phyloP scores from a whole-genome alignment of 768 basidiomycete genomes.

The Ramaria rubella region DNA sequence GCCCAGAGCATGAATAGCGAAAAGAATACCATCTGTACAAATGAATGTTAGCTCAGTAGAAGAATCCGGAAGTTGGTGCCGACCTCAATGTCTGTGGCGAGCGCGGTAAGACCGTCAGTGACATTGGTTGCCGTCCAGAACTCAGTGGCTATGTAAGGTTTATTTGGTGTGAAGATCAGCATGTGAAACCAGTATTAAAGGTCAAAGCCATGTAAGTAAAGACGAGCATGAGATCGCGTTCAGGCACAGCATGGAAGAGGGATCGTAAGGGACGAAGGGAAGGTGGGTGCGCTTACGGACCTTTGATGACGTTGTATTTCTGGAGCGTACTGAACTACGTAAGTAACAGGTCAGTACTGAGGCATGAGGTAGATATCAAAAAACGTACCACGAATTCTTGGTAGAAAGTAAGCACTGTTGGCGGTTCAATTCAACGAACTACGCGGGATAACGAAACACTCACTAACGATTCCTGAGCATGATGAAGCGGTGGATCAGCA shows the following conservation, averaged over 20 bases:
- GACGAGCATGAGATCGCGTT: no score
- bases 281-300: conserved; percentile 27
- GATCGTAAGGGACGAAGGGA: no score
- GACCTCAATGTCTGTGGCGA: conserved; percentile 81
- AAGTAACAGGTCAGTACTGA: not conserved
- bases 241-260: no score
- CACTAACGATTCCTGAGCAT: conserved; percentile 8
- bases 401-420: conserved; percentile 85
- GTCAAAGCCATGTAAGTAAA: not conserved
- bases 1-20: conserved; percentile 77
- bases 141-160: conserved; percentile 39
- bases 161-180: not conserved
- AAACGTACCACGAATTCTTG: conserved; percentile 64
- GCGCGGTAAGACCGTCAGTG: conserved; percentile 74
- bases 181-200: not conserved
- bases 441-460: not conserved
- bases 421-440: not conserved
- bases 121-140: conserved; percentile 86
- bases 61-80: conserved; percentile 14
- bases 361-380: not conserved
- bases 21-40: conserved; percentile 74
- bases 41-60: not conserved
- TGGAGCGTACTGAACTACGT: conserved; percentile 59
- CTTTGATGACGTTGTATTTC: conserved; percentile 55
- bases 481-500: not conserved